These are phyloP conservation scores for Inga leiocalycina DNA, from an alignment of 306 rosid genomes.

Conservation along the genomic window DNA sequence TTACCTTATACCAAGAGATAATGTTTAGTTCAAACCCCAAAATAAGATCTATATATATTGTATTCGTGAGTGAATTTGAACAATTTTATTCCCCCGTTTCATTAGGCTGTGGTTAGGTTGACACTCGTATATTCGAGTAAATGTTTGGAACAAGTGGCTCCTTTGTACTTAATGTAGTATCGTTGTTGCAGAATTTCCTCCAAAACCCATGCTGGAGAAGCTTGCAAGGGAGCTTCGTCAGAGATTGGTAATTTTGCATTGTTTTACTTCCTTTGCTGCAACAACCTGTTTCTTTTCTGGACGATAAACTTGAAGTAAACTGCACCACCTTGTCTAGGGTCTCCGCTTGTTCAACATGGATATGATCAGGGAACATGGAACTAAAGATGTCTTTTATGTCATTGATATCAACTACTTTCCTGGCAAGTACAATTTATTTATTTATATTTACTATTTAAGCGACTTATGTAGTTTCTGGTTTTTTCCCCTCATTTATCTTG, in stretches of 20 bases:
- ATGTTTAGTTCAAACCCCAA: background rate
- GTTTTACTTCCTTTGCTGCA: background rate
- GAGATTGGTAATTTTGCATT: constrained; percentile 24
- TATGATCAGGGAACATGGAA: constrained; percentile 45
- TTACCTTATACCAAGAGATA: background rate
- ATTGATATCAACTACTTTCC: constrained; percentile 48
- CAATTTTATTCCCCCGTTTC: background rate
- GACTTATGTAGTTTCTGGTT: background rate
- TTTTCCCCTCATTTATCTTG: background rate
- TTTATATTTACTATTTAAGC: background rate
- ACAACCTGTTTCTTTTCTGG: background rate
- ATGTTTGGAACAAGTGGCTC: background rate
- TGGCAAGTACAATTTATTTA: constrained; percentile 35
- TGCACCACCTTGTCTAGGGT: constrained; percentile 30
- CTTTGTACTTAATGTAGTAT: background rate
- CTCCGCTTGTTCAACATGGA: constrained; percentile 42
- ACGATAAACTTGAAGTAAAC: background rate
- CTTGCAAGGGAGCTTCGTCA: constrained; percentile 40
- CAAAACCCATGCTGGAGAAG: constrained; percentile 35
- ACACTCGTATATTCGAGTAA: background rate
- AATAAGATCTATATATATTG: background rate
- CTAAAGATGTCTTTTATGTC: constrained; percentile 39
- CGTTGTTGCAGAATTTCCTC: constrained; percentile 36
- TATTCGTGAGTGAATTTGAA: background rate
- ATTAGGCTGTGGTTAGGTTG: background rate